Evolutionary conservation across 2,329 filamentous ascomycete species (phyloP), one percentile per base, ranked within the genome.

Genomic region (Trichoderma sp.): DNA sequence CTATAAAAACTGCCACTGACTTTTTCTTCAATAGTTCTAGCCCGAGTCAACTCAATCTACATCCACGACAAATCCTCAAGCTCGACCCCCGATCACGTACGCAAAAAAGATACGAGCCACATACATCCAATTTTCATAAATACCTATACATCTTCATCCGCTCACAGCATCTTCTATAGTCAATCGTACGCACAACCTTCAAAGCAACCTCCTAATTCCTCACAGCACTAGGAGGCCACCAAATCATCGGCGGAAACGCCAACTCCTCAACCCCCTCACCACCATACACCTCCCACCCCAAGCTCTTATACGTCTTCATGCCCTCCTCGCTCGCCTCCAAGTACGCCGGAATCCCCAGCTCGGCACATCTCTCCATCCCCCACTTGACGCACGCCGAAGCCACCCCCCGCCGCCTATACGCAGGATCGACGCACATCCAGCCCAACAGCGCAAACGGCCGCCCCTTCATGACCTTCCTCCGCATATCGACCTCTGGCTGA

Each of bases 251-350:
- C 28, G 68, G 66, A 54, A 56, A 68, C 49, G 26, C 26, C 43
- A 68, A 7, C 28, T 51, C 16, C 21, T 59, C 28, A 24, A 5
- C 8, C 5, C 39, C 49, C 7, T 39, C 24, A 1, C 46, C 68
- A 14, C 52, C 39, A 24, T 58, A 51, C 3, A 55, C 58, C 39
- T 70, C 59, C 63, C 64, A 69, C 39, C 69, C 68, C 18, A 71
- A 34, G 14, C 46, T 61, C 58, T 59, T 52, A 51, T 69, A 71
- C 68, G 69, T 52, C 37, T 34, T 66, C 64, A 59, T 60, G 30
- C 69, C 69, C 21, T 69, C 68, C 30, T 67, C 68, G 10, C 68
- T 71, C 56, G 69, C 68, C 68, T 71, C 69, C 43, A 71, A 37
- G 55, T 69, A 71, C 16, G 61, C 68, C 56, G 68, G 69, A 16